Base-by-base conservation (phyloP, 805 yeast genomes). In the Yarrowia sp. region DNA sequence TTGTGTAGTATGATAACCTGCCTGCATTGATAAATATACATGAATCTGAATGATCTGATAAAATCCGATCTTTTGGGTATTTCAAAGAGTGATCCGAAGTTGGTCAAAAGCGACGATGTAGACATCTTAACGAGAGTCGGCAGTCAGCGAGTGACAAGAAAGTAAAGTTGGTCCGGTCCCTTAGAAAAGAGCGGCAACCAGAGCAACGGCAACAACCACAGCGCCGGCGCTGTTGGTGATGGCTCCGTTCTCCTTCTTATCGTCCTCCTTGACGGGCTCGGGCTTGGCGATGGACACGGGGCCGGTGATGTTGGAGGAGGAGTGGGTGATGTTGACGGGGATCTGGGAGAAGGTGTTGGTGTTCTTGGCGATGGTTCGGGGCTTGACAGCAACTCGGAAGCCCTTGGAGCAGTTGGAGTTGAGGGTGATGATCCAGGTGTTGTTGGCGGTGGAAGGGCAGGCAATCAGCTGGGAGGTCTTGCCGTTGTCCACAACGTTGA, bases 301-400 rank as follows among this genome's bases (percentile, higher is more conserved):
- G 2, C 52, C 65, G 42, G 65, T 43, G 35, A 59, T 59, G 65
- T 59, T 59, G 52, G 65, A 43, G 14, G 65, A 59, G 4, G 52
- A 5, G 52, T 59, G 65, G 42, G 65, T 59, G 52, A 59, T 59
- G 65, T 59, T 59, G 52, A 43, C 52, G 41, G 65, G 65, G 42
- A 59, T 59, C 65, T 59, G 65, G 5, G 65, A 59, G 19, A 59
- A 43, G 52, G 50, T 43, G 65, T 43, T 35, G 52, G 65, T 45
- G 52, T 26, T 40, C 38, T 45, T 43, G 46, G 52, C 65, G 11
- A 59, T 16, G 14, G 65, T 59, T 59, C 65, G 50, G 35, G 65
- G 65, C 52, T 59, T 59, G 52, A 59, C 52, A 7, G 65, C 65
- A 35, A 59, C 65, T 45, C 65, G 65, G 65, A 59, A 59, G 5